phyloP scores from a whole-genome alignment of 176 grass and related monocot genomes.

The Oryza glumipatula region DNA sequence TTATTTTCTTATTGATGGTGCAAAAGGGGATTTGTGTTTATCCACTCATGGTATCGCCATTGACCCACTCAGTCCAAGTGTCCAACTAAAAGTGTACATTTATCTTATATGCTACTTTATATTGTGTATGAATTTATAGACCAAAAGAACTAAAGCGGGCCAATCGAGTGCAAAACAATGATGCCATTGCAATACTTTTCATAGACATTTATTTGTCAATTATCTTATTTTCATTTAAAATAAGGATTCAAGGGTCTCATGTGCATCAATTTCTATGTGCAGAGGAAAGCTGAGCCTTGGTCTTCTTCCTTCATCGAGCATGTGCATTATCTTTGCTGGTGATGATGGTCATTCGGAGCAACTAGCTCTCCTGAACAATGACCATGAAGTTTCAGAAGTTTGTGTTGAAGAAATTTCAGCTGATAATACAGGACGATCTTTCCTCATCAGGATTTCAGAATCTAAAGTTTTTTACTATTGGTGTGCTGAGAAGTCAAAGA shows the following conservation, averaged over 20 bases:
- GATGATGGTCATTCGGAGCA: constrained; percentile 76
- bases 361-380: constrained; percentile 56
- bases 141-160: background rate
- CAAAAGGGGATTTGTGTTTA: background rate
- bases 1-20: background rate
- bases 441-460: constrained; percentile 60
- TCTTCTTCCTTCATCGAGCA: constrained; percentile 70
- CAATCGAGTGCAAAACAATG: background rate
- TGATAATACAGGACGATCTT: constrained; percentile 84
- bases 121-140: background rate
- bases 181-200: background rate
- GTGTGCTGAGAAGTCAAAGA: constrained; percentile 84
- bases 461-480: constrained; percentile 86
- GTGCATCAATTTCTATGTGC: constrained; percentile 38
- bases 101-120: background rate
- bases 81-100: background rate
- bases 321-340: constrained; percentile 67
- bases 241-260: constrained; percentile 39
- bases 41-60: background rate
- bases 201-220: background rate
- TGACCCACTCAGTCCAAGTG: background rate
- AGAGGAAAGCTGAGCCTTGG: constrained; percentile 82
- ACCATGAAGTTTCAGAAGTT: constrained; percentile 46
- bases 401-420: constrained; percentile 77
- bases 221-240: background rate